A percentile compares a stretch with the other conserved stretches of the same genome.
Evolutionary conservation across 352 stramenopile genomes (phyloP).

Genomic region (Plasmopara muralis): DNA sequence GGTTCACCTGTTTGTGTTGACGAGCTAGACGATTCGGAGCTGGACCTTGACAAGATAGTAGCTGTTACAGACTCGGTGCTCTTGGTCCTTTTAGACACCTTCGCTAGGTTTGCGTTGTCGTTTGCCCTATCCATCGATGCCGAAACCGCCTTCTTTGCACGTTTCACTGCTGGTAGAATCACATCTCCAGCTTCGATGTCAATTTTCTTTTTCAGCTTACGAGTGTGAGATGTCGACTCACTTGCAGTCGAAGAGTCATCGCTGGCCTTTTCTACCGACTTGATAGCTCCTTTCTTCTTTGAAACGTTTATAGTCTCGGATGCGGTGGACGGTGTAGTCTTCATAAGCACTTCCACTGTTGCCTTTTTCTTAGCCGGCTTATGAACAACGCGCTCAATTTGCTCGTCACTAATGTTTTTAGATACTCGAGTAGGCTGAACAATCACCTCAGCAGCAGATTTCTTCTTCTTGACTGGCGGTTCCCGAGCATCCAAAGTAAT

Average conservation of each 20-base stretch:
- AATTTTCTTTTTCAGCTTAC: constrained; percentile 38
- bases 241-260: constrained; percentile 22
- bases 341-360: constrained; percentile 5
- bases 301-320: constrained; percentile 6
- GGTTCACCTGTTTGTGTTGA: constrained; percentile 11
- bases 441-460: constrained; percentile 11
- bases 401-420: constrained; percentile 4
- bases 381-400: not conserved
- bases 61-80: constrained; percentile 1
- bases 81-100: constrained; percentile 15
- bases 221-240: constrained; percentile 10
- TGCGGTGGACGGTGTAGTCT: constrained; percentile 2
- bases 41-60: constrained; percentile 10
- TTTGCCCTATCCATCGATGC: constrained; percentile 16
- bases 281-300: constrained; percentile 21
- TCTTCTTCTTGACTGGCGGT: constrained; percentile 27
- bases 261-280: constrained; percentile 2
- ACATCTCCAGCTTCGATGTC: constrained; percentile 18
- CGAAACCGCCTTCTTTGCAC: constrained; percentile 25
- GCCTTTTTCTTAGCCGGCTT: constrained; percentile 20
- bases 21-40: constrained; percentile 10
- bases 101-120: constrained; percentile 15
- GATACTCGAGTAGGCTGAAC: not conserved
- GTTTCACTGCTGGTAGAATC: constrained; percentile 30
- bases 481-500: constrained; percentile 6